Evolutionary conservation across 768 basidiomycete species (phyloP).

Genomic region (Psilocybe subaeruginosa): DNA sequence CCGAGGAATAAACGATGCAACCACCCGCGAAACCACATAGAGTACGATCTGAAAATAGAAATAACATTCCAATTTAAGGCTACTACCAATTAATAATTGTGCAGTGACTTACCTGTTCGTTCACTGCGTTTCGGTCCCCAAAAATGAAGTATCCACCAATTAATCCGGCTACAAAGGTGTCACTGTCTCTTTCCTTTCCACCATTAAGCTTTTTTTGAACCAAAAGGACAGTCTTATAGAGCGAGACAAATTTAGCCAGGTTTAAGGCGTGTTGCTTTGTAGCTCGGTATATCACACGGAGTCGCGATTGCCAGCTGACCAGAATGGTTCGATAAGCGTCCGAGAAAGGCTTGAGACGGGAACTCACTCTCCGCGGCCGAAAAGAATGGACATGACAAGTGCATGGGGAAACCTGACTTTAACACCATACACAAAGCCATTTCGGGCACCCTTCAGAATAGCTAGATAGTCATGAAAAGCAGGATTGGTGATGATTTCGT

Average conservation of each 20-base stretch:
- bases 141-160: conserved; percentile 91
- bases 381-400: conserved; percentile 93
- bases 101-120: conserved; percentile 75
- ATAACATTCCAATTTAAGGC: background rate
- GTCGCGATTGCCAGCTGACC: conserved; percentile 71
- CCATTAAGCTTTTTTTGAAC: conserved; percentile 81
- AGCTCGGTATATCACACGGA: conserved; percentile 72
- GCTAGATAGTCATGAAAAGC: conserved; percentile 89
- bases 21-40: conserved; percentile 91
- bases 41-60: conserved; percentile 78
- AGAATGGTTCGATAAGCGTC: conserved; percentile 13
- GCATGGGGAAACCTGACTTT: conserved; percentile 97
- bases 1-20: conserved; percentile 91
- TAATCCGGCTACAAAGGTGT: conserved; percentile 92
- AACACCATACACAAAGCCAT: conserved; percentile 88
- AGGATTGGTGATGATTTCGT: conserved; percentile 65
- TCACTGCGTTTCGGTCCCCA: conserved; percentile 83
- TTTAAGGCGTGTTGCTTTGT: conserved; percentile 92
- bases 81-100: background rate
- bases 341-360: conserved; percentile 1
- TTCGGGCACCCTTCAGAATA: conserved; percentile 92
- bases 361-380: conserved; percentile 88
- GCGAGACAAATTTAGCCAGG: conserved; percentile 90
- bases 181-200: conserved; percentile 79
- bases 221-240: conserved; percentile 88